Evolutionary conservation across 352 stramenopile species (phyloP).

Genomic region (Phytophthora pinifolia): DNA sequence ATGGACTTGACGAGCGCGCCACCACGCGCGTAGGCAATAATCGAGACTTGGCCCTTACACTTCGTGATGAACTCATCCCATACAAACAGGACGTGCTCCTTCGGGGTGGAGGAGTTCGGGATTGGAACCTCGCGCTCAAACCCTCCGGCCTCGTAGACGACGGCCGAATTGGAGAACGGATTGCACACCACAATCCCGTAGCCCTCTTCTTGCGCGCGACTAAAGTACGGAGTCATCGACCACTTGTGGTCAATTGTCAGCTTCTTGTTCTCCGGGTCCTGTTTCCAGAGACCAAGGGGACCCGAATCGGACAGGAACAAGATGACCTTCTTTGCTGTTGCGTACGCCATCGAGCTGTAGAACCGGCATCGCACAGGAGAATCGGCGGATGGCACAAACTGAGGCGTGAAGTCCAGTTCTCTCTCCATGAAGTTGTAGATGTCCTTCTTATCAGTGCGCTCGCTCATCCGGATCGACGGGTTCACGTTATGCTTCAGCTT

Average conservation of each 20-base stretch:
- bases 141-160: constrained; percentile 87
- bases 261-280: constrained; percentile 61
- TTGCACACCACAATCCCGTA: constrained; percentile 89
- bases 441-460: constrained; percentile 71
- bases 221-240: constrained; percentile 87
- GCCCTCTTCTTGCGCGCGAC: constrained; percentile 81
- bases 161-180: constrained; percentile 84
- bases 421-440: constrained; percentile 87
- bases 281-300: constrained; percentile 81
- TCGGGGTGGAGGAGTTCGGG: constrained; percentile 78
- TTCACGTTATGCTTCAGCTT: constrained; percentile 39
- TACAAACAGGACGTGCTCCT: constrained; percentile 88
- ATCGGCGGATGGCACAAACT: constrained; percentile 87
- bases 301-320: constrained; percentile 87
- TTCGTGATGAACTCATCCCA: constrained; percentile 83
- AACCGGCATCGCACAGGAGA: constrained; percentile 84
- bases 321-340: constrained; percentile 84
- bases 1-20: constrained; percentile 85
- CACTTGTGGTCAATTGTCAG: constrained; percentile 82
- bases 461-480: constrained; percentile 43
- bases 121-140: constrained; percentile 87
- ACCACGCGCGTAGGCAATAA: constrained; percentile 82
- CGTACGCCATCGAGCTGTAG: constrained; percentile 89
- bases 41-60: constrained; percentile 83
- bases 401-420: constrained; percentile 80